Percentiles rank a stretch among this genome's conserved stretches.
These are phyloP conservation scores for Coemansia sp. DNA, from an alignment of 192 early-diverging fungal genomes.

Conservation along the genomic window DNA sequence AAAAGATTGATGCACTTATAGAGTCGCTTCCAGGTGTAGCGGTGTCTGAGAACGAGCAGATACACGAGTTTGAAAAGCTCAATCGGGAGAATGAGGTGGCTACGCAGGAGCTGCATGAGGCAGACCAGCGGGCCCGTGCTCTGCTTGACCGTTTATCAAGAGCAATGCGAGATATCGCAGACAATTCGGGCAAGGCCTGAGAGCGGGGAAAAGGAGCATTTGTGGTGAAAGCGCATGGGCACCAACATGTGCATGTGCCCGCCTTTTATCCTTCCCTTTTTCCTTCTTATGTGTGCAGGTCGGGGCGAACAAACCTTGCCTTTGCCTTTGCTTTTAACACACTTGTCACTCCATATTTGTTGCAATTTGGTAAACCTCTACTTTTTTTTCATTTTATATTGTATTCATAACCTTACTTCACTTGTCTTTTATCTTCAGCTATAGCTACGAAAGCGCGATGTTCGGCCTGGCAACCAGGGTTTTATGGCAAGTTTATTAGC, in stretches of 20 bases:
- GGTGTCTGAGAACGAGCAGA: conserved; percentile 30
- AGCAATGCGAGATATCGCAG: conserved; percentile 27
- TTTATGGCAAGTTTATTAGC: conserved; percentile 34
- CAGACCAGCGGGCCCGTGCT: conserved; percentile 29
- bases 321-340: conserved; percentile 1
- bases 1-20: conserved; percentile 47
- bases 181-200: conserved; percentile 20
- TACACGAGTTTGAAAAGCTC: conserved; percentile 38
- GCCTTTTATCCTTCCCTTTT: not conserved
- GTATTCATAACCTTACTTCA: conserved; percentile 1
- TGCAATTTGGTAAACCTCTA: conserved; percentile 3
- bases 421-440: not conserved
- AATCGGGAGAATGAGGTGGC: conserved; percentile 33
- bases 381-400: conserved; percentile 8
- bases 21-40: conserved; percentile 43
- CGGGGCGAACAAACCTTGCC: conserved; percentile 13
- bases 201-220: conserved; percentile 4
- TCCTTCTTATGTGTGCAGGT: not conserved
- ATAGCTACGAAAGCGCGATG: conserved; percentile 12
- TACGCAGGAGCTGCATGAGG: conserved; percentile 32
- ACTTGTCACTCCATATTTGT: not conserved
- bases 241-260: conserved; percentile 1
- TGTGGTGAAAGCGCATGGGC: not conserved
- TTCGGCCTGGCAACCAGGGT: conserved; percentile 44
- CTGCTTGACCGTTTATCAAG: conserved; percentile 18